Base-by-base conservation (phyloP, 495 filamentous ascomycete species). In the Talaromyces stipitatus region DNA sequence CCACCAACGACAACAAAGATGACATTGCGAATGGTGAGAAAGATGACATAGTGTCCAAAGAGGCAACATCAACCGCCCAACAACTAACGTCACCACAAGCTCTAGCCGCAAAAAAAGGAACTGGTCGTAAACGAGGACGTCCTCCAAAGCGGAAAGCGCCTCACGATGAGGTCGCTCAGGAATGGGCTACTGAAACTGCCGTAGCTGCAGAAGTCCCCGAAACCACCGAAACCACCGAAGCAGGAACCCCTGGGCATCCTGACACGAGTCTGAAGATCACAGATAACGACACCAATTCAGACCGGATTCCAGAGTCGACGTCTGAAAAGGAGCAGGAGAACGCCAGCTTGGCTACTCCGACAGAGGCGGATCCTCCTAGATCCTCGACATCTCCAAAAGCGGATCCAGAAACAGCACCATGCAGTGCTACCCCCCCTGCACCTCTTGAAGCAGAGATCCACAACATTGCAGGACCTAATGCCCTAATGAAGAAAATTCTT, bases 401-500 rank as follows among this genome's bases (percentile, higher is more conserved):
- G 4, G 50, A 53, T 11, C 14, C 50, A 33, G 30, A 54, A 26
- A 5, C 52, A 10, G 24, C 27, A 30, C 48, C 12, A 30, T 8
- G 27, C n/a, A 27, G 16, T 30, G 48, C 48, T 3, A 30, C 27
- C 8, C 5, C 33, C 14, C 33, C 41, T 28, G 9, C 22, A 18
- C 24, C 57, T 45, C 28, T 46, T 8, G 54, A 55, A 45, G 32
- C 9, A 9, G 43, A 46, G 36, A 33, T 78, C 0, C 50, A 58
- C n/a, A 58, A 69, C 26, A 68, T 79, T 22, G 53, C 59, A 0
- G 63, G 64, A 1, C 73, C 68, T 18, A 56, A 20, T 16, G 53
- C 60, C 6, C 66, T 82, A 2, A 66, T 66, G 18, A 54, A 56
- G 0, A 67, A 68, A 20, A 76, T 82, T 10, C 38, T 80, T 8